Conservation (phyloP, 116 monocot genomes). For the Thalassia testudinum region DNA sequence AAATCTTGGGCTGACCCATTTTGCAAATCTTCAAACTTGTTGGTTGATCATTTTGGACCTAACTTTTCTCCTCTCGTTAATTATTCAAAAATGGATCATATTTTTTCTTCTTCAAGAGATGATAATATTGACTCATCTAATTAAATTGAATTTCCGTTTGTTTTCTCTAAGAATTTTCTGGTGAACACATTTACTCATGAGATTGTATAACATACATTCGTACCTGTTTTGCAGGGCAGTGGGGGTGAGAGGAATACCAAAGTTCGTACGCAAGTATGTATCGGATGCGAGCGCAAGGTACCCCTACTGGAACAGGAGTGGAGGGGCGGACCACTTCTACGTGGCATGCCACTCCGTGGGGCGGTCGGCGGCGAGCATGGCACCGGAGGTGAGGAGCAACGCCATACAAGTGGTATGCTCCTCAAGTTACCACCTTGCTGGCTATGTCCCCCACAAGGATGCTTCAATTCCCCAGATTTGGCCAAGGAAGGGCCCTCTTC, state of each 20-base stretch:
- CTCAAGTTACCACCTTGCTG: conserved; percentile 13
- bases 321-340: conserved; percentile 15
- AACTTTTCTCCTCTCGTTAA: too few relatives aligned
- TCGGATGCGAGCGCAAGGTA: conserved; percentile 1
- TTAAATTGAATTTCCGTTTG: too few relatives aligned
- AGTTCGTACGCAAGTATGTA: conserved; percentile 4
- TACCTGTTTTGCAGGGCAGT: conserved; percentile 3
- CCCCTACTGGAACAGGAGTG: conserved; percentile 14
- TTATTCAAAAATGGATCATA: too few relatives aligned
- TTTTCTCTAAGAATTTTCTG: too few relatives aligned
- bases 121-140: too few relatives aligned
- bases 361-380: conserved; percentile 10
- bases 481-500: conserved; percentile 10
- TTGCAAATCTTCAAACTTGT: too few relatives aligned
- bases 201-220: too few relatives aligned
- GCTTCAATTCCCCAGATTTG: conserved; percentile 14
- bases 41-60: too few relatives aligned
- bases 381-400: conserved; percentile 5
- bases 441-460: conserved; percentile 13
- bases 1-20: too few relatives aligned
- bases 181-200: too few relatives aligned
- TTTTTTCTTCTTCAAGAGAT: too few relatives aligned
- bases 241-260: conserved; percentile 6
- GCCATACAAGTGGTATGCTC: conserved; percentile 17
- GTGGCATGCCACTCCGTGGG: conserved; percentile 16